Percentiles rank a stretch among this genome's conserved stretches.
Conservation (phyloP, 495 filamentous ascomycete species). For the Sporormia fimetaria region DNA sequence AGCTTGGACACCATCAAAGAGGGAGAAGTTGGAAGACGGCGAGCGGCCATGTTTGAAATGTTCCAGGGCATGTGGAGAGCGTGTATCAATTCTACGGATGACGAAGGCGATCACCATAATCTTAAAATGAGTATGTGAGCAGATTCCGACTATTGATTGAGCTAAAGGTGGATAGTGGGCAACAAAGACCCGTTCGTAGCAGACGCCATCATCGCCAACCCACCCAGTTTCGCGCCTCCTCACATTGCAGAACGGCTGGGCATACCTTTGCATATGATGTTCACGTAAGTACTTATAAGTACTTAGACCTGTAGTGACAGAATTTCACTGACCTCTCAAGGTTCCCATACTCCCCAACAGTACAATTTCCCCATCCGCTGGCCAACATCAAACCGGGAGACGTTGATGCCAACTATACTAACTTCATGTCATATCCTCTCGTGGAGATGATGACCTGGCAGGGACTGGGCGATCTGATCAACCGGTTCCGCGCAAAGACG, state of each 20-base stretch:
- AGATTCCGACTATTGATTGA: conserved; percentile 28
- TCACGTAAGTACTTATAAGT: conserved; percentile 23
- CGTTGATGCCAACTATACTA: conserved; percentile 43
- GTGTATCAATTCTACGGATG: conserved; percentile 35
- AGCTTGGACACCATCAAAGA: conserved; percentile 50
- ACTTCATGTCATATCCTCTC: conserved; percentile 62
- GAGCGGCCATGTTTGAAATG: conserved; percentile 47
- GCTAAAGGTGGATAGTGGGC: conserved; percentile 27
- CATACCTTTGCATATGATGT: conserved; percentile 35
- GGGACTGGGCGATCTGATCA: conserved; percentile 33
- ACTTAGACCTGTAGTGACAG: background rate
- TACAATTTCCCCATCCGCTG: conserved; percentile 33
- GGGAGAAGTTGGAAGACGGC: conserved; percentile 50
- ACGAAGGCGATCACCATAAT: conserved; percentile 42
- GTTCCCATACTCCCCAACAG: conserved; percentile 33
- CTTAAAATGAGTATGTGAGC: conserved; percentile 38
- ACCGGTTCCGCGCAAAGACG: conserved; percentile 29
- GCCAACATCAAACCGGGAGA: conserved; percentile 35
- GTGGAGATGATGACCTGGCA: conserved; percentile 41
- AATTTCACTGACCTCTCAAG: conserved; percentile 9
- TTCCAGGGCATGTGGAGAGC: conserved; percentile 35
- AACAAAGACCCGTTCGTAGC: conserved; percentile 30
- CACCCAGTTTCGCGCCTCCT: conserved; percentile 31
- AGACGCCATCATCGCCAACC: conserved; percentile 36
- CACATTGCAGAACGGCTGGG: conserved; percentile 34